Conservation (phyloP, 2,329 filamentous ascomycete species). For the Ceratocystis lukuohia region DNA sequence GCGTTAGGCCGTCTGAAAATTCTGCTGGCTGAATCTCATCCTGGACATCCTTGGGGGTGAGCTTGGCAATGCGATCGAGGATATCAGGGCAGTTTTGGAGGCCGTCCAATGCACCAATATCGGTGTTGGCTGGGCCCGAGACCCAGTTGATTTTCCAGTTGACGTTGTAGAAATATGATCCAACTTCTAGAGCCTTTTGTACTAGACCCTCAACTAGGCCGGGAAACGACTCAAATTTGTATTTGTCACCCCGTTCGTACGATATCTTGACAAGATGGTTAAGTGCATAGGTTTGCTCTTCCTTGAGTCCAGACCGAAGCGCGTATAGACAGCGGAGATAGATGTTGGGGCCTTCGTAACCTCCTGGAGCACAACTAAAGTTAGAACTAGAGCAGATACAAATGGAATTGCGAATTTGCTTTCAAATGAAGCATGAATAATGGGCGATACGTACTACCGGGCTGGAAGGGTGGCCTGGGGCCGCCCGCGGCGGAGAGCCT, state of each 20-base stretch:
- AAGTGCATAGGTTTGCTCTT: slow-evolving; percentile 83
- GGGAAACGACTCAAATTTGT: slow-evolving; percentile 84
- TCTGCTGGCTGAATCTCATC: slow-evolving; percentile 60
- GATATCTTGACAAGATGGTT: slow-evolving; percentile 94
- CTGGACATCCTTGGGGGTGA: slow-evolving; percentile 45
- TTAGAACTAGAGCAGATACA: not conserved
- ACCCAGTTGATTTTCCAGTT: slow-evolving; percentile 67
- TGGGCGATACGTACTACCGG: slow-evolving; percentile 43
- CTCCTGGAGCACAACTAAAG: slow-evolving; percentile 27
- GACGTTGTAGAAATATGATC: slow-evolving; percentile 66
- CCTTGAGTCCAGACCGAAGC: slow-evolving; percentile 61
- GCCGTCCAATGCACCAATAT: slow-evolving; percentile 34
- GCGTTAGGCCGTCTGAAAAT: slow-evolving; percentile 56
- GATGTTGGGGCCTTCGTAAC: slow-evolving; percentile 71
- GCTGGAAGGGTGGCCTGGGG: slow-evolving; percentile 37
- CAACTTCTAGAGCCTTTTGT: slow-evolving; percentile 68
- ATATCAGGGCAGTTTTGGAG: slow-evolving; percentile 38
- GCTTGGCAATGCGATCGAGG: slow-evolving; percentile 54
- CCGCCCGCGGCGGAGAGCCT: slow-evolving; percentile 31
- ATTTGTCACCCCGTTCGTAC: slow-evolving; percentile 87
- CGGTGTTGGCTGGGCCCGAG: slow-evolving; percentile 34
- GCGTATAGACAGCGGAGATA: slow-evolving; percentile 80
- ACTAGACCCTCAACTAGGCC: slow-evolving; percentile 78
- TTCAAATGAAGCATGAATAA: too few species aligned
- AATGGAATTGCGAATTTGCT: too few species aligned